Conservation (phyloP, 371 early-diverging fungal species). For the Cokeromyces recurvatus region DNA sequence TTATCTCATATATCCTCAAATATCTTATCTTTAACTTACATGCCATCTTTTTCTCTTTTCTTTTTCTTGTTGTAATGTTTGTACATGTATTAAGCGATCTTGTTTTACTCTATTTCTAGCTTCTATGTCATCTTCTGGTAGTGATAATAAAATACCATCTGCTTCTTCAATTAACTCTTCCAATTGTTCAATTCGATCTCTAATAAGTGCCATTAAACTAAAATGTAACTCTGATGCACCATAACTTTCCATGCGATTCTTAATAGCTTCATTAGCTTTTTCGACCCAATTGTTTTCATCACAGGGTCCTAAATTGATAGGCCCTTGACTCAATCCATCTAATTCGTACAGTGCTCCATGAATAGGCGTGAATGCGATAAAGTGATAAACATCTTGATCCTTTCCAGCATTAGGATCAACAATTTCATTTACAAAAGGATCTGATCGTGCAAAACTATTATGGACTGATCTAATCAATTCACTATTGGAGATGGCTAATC, state of each 20-base stretch:
- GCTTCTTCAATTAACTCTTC: slow-evolving; percentile 49
- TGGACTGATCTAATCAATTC: slow-evolving; percentile 79
- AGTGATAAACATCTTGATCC: slow-evolving; percentile 85
- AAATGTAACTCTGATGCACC: slow-evolving; percentile 73
- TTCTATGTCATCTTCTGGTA: slow-evolving; percentile 32
- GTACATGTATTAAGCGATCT: slow-evolving; percentile 32
- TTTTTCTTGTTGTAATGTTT: slow-evolving; percentile 45
- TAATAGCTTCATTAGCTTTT: slow-evolving; percentile 68
- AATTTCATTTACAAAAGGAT: slow-evolving; percentile 72
- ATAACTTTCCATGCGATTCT: slow-evolving; percentile 65
- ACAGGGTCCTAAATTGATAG: slow-evolving; percentile 62
- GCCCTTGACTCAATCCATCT: slow-evolving; percentile 79
- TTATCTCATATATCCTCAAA: too few species aligned
- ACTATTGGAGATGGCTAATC: slow-evolving; percentile 79
- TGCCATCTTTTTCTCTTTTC: slow-evolving; percentile 43
- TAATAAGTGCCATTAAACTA: slow-evolving; percentile 82
- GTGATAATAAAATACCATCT: slow-evolving; percentile 37
- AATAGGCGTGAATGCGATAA: slow-evolving; percentile 81
- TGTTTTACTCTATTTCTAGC: slow-evolving; percentile 25
- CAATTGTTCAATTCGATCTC: slow-evolving; percentile 56
- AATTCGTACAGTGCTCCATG: slow-evolving; percentile 80
- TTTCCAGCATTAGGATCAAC: slow-evolving; percentile 50
- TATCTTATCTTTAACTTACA: slow-evolving; percentile 43
- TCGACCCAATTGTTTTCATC: slow-evolving; percentile 65
- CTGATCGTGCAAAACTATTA: slow-evolving; percentile 80